phyloP scores from a whole-genome alignment of 139 green algal species.

The Picochlorum sp. region DNA sequence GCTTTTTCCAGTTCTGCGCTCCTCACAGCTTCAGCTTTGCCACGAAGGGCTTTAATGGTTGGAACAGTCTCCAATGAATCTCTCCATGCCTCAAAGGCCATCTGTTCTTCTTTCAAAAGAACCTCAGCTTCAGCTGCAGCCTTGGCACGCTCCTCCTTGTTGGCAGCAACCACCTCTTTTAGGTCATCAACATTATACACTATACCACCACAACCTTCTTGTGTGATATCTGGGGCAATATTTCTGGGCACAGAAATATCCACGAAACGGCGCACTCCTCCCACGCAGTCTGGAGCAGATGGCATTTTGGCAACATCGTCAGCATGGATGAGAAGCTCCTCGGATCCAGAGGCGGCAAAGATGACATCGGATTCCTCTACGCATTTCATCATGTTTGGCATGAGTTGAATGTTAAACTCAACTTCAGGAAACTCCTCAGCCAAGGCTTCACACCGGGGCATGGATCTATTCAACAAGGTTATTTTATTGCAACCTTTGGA shows the following conservation, averaged over 20 bases:
- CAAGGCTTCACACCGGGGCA: slow-evolving; percentile 78
- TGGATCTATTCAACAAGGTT: slow-evolving; percentile 83
- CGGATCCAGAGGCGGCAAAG: slow-evolving; percentile 82
- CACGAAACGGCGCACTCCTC: slow-evolving; percentile 83
- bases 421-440: slow-evolving; percentile 93
- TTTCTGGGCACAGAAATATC: slow-evolving; percentile 98
- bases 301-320: slow-evolving; percentile 40
- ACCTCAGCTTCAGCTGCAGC: slow-evolving; percentile 65
- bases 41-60: slow-evolving; percentile 95
- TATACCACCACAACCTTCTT: slow-evolving; percentile 40
- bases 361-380: slow-evolving; percentile 74
- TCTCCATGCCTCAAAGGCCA: slow-evolving; percentile 91
- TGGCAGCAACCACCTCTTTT: slow-evolving; percentile 91
- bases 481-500: slow-evolving; percentile 90
- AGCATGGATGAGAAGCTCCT: slow-evolving; percentile 72
- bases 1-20: slow-evolving; percentile 87
- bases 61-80: slow-evolving; percentile 96
- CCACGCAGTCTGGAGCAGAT: slow-evolving; percentile 20
- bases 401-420: slow-evolving; percentile 85
- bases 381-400: slow-evolving; percentile 77
- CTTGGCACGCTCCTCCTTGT: slow-evolving; percentile 76
- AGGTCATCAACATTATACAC: slow-evolving; percentile 99
- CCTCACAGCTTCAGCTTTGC: slow-evolving; percentile 87
- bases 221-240: slow-evolving; percentile 69
- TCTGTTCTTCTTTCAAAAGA: slow-evolving; percentile 52